Conservation (phyloP, 108 stramenopile genomes). For the Cyclotella atomus region DNA sequence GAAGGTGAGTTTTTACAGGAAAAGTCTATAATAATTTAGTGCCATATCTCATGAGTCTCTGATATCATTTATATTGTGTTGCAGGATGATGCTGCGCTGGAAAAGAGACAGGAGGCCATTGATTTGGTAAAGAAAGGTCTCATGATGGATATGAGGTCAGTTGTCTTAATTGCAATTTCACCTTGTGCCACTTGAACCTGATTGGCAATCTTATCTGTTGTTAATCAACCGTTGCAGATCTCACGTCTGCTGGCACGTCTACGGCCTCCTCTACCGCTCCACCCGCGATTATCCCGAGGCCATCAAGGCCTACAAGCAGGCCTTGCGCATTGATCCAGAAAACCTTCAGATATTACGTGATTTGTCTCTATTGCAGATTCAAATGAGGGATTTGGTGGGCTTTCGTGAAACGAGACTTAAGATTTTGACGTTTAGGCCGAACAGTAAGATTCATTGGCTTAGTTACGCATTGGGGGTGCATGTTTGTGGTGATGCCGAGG, state of each 20-base stretch:
- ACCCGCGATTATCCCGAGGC: constrained; percentile 96
- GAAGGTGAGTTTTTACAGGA: constrained; percentile 13
- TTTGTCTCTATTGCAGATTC: constrained; percentile 88
- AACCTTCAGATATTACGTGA: constrained; percentile 97
- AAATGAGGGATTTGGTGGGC: constrained; percentile 93
- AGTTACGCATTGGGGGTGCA: constrained; percentile 93
- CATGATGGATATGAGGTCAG: constrained; percentile 90
- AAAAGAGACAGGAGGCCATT: constrained; percentile 86
- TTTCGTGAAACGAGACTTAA: constrained; percentile 87
- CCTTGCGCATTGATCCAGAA: constrained; percentile 89
- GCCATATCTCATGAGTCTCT: background rate
- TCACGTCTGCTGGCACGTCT: constrained; percentile 99
- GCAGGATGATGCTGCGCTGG: constrained; percentile 12
- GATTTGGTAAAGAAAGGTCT: constrained; percentile 93
- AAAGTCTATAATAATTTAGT: no score
- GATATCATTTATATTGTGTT: no score
- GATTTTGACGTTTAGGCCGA: constrained; percentile 84
- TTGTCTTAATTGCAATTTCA: constrained; percentile 20
- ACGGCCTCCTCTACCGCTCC: constrained; percentile 94
- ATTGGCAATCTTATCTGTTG: background rate
- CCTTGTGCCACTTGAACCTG: background rate
- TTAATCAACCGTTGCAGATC: constrained; percentile 48
- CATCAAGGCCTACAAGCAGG: constrained; percentile 98
- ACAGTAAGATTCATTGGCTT: constrained; percentile 92
- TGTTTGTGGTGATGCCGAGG: constrained; percentile 75